Evolutionary conservation across 805 yeast genomes (phyloP).

Genomic region (Wickerhamia fluorescens): DNA sequence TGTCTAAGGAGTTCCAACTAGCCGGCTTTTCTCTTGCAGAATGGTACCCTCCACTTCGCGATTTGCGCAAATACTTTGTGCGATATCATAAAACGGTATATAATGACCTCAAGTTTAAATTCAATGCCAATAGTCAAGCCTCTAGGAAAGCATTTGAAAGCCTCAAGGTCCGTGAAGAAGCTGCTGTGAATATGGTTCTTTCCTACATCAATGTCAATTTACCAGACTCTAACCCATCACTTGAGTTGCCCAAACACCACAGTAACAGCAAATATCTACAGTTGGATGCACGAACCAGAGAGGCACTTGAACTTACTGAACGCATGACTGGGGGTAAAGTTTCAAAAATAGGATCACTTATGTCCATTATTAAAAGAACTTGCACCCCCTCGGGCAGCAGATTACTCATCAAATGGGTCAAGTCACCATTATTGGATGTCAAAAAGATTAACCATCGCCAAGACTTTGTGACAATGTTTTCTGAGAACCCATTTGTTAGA

Average conservation of each 20-base stretch:
- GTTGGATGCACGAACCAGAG: constrained; percentile 73
- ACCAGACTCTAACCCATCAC: constrained; percentile 57
- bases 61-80: constrained; percentile 52
- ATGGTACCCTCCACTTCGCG: constrained; percentile 54
- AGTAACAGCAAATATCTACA: constrained; percentile 51
- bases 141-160: constrained; percentile 28
- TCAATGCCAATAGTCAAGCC: constrained; percentile 26
- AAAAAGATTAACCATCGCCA: constrained; percentile 48
- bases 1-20: constrained; percentile 40
- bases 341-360: constrained; percentile 59
- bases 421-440: constrained; percentile 65
- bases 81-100: constrained; percentile 39
- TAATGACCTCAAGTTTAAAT: constrained; percentile 24
- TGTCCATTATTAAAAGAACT: constrained; percentile 66
- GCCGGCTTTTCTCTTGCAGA: constrained; percentile 36
- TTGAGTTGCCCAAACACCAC: constrained; percentile 62
- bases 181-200: constrained; percentile 52
- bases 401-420: constrained; percentile 71
- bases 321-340: constrained; percentile 39
- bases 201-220: constrained; percentile 67
- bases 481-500: constrained; percentile 14
- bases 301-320: constrained; percentile 68
- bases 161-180: constrained; percentile 42
- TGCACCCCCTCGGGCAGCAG: constrained; percentile 79
- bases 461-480: constrained; percentile 26